Evolutionary conservation across 2,329 filamentous ascomycete species (phyloP), one percentile per base, ranked within the genome.

Genomic region (Macrophomina phaseolina): DNA sequence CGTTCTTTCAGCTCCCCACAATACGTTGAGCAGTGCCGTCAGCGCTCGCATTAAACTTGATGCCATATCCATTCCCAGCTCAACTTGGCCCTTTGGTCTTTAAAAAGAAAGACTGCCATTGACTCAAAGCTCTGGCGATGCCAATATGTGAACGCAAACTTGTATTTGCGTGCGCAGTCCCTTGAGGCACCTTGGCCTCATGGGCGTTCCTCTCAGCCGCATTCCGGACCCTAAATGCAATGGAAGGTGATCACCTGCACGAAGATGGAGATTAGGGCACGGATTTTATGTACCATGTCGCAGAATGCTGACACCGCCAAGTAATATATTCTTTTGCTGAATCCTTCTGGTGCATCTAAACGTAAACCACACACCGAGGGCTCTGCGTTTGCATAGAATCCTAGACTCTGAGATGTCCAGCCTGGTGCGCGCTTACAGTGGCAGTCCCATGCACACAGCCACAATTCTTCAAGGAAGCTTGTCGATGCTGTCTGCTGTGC

Each of bases 401-500:
- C 34, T 30, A 32, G 48, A 49, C 28, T 49, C 49, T 62, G 23
- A 46, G 28, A 40, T 16, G n/a, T 49, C 32, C 30, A 28, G 9
- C 58, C 32, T 28, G 14, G 4, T 46, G 28, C 16, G 4, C 51
- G 40, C 38, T 56, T 38, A 46, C 36, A 36, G 49, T 42, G 12
- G 6, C 55, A 60, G 34, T 6, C 16, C 42, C 2, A 30, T 40
- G 23, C 12, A 55, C 36, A 16, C 36, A 32, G 34, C n/a, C 18
- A 12, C 38, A 16, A 28, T 30, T 45, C 42, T 61, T 68, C 65
- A 79, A 48, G 77, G 76, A 52, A 79, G 66, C 66, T 76, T 73
- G 62, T 77, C 77, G n/a, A 78, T 75, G 18, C 68, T 75, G 66
- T 76, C 71, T 23, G 74, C 70, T 30, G 72, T 70, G 30, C 68